Evolutionary conservation across 2,329 filamentous ascomycete genomes (phyloP).

Genomic region (Elsinoe australis): DNA sequence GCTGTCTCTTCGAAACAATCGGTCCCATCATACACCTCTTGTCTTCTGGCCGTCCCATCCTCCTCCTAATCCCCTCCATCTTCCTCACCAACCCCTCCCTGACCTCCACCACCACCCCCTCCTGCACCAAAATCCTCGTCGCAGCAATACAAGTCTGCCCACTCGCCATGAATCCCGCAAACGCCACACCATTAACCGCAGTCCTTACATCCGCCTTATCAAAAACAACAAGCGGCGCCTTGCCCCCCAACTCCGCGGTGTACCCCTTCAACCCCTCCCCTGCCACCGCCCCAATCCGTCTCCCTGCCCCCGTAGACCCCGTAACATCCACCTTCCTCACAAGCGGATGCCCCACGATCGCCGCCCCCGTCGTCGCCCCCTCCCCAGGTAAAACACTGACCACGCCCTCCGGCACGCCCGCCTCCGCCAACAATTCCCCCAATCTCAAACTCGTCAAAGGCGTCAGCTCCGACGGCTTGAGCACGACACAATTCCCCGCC

Average conservation of each 20-base stretch:
- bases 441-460: slow-evolving; percentile 32
- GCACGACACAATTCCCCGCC: slow-evolving; percentile 16
- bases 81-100: slow-evolving; percentile 51
- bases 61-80: slow-evolving; percentile 47
- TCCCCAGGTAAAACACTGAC: slow-evolving; percentile 29
- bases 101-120: slow-evolving; percentile 52
- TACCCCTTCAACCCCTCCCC: slow-evolving; percentile 49
- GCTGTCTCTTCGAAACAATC: slow-evolving; percentile 40
- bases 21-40: slow-evolving; percentile 61
- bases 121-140: slow-evolving; percentile 47
- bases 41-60: slow-evolving; percentile 60
- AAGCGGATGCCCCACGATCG: slow-evolving; percentile 23
- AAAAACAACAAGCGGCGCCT: slow-evolving; percentile 38
- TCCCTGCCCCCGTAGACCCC: slow-evolving; percentile 20
- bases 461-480: slow-evolving; percentile 32
- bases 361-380: neutral
- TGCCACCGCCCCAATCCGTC: slow-evolving; percentile 29
- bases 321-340: slow-evolving; percentile 35
- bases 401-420: slow-evolving; percentile 33
- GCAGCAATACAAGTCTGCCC: slow-evolving; percentile 51
- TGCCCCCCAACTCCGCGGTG: slow-evolving; percentile 52
- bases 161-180: slow-evolving; percentile 38
- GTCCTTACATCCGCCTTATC: slow-evolving; percentile 15
- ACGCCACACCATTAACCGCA: slow-evolving; percentile 40
- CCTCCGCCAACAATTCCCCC: slow-evolving; percentile 32